phyloP scores from a whole-genome alignment of 805 yeast species.

The Hanseniaspora clermontiae region DNA sequence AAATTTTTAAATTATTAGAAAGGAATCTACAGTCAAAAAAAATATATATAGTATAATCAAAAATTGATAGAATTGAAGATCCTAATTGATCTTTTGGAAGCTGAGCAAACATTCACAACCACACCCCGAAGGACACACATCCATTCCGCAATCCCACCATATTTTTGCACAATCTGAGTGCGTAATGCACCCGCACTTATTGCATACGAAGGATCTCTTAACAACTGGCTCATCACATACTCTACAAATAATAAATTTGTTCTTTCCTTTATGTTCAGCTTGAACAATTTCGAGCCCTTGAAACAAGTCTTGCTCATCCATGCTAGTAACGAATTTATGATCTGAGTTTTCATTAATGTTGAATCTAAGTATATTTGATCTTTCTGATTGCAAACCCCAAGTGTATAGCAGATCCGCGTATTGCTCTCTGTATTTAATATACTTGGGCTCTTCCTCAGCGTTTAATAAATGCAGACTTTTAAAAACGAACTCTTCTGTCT shows the following conservation, averaged over 20 bases:
- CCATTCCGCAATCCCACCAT: slow-evolving; percentile 50
- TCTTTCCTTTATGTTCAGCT: slow-evolving; percentile 17
- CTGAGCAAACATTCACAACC: slow-evolving; percentile 48
- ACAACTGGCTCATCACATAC: slow-evolving; percentile 51
- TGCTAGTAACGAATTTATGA: slow-evolving; percentile 28
- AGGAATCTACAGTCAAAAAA: neutral
- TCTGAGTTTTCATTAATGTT: slow-evolving; percentile 15
- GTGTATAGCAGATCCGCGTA: slow-evolving; percentile 65
- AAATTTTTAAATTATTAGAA: neutral
- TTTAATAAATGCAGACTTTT: slow-evolving; percentile 19
- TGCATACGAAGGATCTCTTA: slow-evolving; percentile 54
- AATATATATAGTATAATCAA: neutral
- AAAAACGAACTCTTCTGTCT: slow-evolving; percentile 12
- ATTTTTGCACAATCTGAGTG: slow-evolving; percentile 66
- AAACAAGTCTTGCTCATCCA: slow-evolving; percentile 27
- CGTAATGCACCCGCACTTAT: slow-evolving; percentile 61
- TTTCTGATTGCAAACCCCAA: slow-evolving; percentile 75
- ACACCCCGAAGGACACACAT: slow-evolving; percentile 74
- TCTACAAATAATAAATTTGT: slow-evolving; percentile 36
- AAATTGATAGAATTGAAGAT: neutral
- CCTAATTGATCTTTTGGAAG: neutral
- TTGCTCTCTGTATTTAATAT: slow-evolving; percentile 40
- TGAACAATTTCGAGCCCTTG: slow-evolving; percentile 21
- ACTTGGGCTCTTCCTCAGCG: slow-evolving; percentile 21
- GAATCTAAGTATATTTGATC: slow-evolving; percentile 61